A percentile compares a stretch with the other conserved stretches of the same genome.
Conservation (phyloP, 2,329 filamentous ascomycete species). For the Phaeoacremonium minimum region DNA sequence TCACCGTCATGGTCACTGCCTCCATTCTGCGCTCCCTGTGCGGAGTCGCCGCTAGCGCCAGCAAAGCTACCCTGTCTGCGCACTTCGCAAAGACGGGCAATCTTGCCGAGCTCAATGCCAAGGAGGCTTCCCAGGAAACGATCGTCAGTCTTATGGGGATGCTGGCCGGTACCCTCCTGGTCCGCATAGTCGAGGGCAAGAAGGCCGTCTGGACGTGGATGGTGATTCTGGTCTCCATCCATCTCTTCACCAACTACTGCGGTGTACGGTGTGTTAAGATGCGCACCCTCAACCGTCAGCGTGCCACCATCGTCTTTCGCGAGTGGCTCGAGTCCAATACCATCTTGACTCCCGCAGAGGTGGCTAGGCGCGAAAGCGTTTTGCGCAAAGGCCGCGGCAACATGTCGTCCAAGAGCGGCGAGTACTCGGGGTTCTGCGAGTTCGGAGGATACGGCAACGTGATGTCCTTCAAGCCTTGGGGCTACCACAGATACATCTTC, state of each 20-base stretch:
- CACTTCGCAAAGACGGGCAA: slow-evolving; percentile 90
- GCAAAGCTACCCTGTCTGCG: slow-evolving; percentile 84
- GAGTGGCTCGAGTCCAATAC: slow-evolving; percentile 44
- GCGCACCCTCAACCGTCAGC: slow-evolving; percentile 79
- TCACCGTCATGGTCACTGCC: slow-evolving; percentile 43
- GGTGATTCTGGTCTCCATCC: slow-evolving; percentile 66
- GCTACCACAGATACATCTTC: slow-evolving; percentile 27
- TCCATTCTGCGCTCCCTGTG: slow-evolving; percentile 62
- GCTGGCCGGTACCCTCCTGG: slow-evolving; percentile 76
- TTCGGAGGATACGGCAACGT: slow-evolving; percentile 35
- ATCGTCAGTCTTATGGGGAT: slow-evolving; percentile 86
- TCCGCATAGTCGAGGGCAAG: slow-evolving; percentile 69
- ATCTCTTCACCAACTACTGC: slow-evolving; percentile 80
- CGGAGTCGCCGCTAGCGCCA: slow-evolving; percentile 83
- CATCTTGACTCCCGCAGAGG: slow-evolving; percentile 60
- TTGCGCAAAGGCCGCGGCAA: slow-evolving; percentile 49
- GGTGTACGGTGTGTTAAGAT: slow-evolving; percentile 83
- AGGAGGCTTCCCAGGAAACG: slow-evolving; percentile 94
- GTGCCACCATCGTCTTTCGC: slow-evolving; percentile 73
- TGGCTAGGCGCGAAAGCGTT: slow-evolving; percentile 61
- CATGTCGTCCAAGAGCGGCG: slow-evolving; percentile 31
- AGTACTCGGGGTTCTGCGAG: slow-evolving; percentile 25
- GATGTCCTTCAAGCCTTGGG: slow-evolving; percentile 21
- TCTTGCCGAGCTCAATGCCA: slow-evolving; percentile 86
- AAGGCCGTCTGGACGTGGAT: slow-evolving; percentile 71